Evolutionary conservation across 495 filamentous ascomycete genomes (phyloP).

Genomic region (Tuber indicum): DNA sequence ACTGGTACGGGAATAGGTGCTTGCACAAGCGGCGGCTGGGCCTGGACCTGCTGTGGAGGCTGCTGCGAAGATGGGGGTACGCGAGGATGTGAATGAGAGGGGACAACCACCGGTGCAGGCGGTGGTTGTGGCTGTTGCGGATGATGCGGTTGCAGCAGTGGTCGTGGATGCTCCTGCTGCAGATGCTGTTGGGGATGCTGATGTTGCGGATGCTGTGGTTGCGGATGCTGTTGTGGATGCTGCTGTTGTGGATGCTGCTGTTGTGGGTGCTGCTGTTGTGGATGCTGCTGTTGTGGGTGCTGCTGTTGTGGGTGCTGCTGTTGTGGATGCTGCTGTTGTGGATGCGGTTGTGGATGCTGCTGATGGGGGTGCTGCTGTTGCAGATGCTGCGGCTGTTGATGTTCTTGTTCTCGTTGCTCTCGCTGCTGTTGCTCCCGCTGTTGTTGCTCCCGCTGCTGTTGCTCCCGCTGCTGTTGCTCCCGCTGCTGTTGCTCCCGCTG

Average conservation of each 20-base stretch:
- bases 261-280: neutral
- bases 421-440: neutral
- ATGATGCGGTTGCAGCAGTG: constrained; percentile 19
- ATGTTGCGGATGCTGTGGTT: constrained; percentile 20
- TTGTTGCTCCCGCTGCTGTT: too few relatives aligned
- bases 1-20: constrained; percentile 9
- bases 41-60: constrained; percentile 13
- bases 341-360: neutral
- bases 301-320: too few relatives aligned
- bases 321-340: constrained; percentile 9
- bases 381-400: too few relatives aligned
- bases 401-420: neutral
- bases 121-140: constrained; percentile 26
- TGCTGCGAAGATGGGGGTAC: constrained; percentile 9
- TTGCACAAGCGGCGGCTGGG: constrained; percentile 20
- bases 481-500: too few relatives aligned
- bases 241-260: constrained; percentile 12
- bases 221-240: constrained; percentile 18
- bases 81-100: constrained; percentile 9
- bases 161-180: constrained; percentile 23
- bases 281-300: neutral
- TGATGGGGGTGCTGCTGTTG: too few relatives aligned
- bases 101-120: neutral
- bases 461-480: too few relatives aligned
- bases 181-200: constrained; percentile 14